Percentiles rank a stretch among this genome's conserved stretches.
Evolutionary conservation across 2,329 filamentous ascomycete species (phyloP).

Genomic region (Fusarium sp.): DNA sequence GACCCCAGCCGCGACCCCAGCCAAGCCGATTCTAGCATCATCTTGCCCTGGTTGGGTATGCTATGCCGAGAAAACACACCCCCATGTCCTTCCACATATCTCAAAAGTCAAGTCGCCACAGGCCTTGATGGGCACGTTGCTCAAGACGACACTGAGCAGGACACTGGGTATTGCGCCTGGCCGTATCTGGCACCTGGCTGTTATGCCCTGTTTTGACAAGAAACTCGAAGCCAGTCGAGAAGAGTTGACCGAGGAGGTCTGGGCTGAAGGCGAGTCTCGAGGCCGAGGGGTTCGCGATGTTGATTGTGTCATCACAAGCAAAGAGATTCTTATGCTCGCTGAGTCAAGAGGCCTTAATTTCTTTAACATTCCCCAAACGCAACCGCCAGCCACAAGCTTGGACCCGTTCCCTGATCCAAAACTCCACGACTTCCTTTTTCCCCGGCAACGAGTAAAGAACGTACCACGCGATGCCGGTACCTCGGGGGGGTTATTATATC

Average conservation of each 20-base stretch:
- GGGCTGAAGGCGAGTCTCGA: conserved; percentile 69
- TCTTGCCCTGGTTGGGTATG: conserved; percentile 99
- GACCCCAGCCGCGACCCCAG: conserved; percentile 39
- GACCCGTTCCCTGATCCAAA: conserved; percentile 80
- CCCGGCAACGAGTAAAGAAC: conserved; percentile 60
- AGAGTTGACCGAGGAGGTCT: conserved; percentile 87
- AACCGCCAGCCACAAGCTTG: conserved; percentile 61
- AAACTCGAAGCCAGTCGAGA: conserved; percentile 96
- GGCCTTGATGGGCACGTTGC: conserved; percentile 87
- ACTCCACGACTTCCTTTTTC: conserved; percentile 83
- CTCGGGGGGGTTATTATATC: conserved; percentile 90
- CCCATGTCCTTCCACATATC: conserved; percentile 90
- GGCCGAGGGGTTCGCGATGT: conserved; percentile 82
- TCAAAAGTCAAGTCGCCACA: conserved; percentile 95
- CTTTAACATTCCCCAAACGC: conserved; percentile 75
- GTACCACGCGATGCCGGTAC: conserved; percentile 76
- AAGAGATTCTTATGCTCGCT: conserved; percentile 92
- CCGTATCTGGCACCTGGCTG: conserved; percentile 91
- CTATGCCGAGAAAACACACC: conserved; percentile 98
- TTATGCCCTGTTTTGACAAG: conserved; percentile 99
- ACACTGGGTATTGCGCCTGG: conserved; percentile 80
- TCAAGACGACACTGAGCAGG: conserved; percentile 88
- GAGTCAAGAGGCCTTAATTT: conserved; percentile 85
- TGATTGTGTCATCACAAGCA: conserved; percentile 97
- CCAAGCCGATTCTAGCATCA: conserved; percentile 82